phyloP scores from a whole-genome alignment of 371 early-diverging fungal genomes.

The Conidiobolus coronatus region DNA sequence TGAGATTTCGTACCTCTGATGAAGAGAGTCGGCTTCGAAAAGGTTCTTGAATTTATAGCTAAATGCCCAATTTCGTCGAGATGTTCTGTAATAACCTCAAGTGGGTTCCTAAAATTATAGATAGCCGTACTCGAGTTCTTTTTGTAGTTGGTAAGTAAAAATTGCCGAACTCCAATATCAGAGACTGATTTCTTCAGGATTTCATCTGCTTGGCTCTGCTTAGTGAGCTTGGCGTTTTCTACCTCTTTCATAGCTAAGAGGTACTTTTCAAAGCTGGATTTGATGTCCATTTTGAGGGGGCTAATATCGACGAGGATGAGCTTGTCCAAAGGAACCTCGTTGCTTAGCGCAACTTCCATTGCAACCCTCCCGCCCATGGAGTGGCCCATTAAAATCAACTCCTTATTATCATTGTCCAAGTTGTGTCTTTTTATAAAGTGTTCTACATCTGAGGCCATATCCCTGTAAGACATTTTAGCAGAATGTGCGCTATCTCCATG shows the following conservation, averaged over 20 bases:
- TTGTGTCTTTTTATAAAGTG: slow-evolving; percentile 29
- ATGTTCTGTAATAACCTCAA: slow-evolving; percentile 28
- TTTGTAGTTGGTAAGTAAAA: slow-evolving; percentile 74
- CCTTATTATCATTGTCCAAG: slow-evolving; percentile 10
- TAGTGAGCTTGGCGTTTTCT: slow-evolving; percentile 21
- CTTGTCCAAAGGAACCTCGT: slow-evolving; percentile 26
- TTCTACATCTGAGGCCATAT: slow-evolving; percentile 58
- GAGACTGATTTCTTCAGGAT: slow-evolving; percentile 19
- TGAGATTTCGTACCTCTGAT: slow-evolving; percentile 48
- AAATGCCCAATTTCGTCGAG: slow-evolving; percentile 26
- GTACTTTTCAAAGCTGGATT: slow-evolving; percentile 28
- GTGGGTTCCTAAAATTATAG: slow-evolving; percentile 45
- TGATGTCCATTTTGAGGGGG: slow-evolving; percentile 27
- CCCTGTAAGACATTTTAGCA: slow-evolving; percentile 32
- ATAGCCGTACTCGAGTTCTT: slow-evolving; percentile 13
- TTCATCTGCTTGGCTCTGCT: slow-evolving; percentile 46
- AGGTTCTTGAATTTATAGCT: slow-evolving; percentile 9
- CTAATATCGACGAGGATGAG: slow-evolving; percentile 74
- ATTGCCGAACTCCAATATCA: slow-evolving; percentile 34
- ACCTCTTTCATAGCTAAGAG: slow-evolving; percentile 40
- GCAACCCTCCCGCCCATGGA: slow-evolving; percentile 89
- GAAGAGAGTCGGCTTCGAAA: slow-evolving; percentile 42
- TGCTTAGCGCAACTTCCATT: slow-evolving; percentile 50
- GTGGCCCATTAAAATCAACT: slow-evolving; percentile 53
- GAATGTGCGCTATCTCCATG: slow-evolving; percentile 78